Base-by-base conservation (phyloP, 2,329 filamentous ascomycete genomes). In the Alternaria brassicae region DNA sequence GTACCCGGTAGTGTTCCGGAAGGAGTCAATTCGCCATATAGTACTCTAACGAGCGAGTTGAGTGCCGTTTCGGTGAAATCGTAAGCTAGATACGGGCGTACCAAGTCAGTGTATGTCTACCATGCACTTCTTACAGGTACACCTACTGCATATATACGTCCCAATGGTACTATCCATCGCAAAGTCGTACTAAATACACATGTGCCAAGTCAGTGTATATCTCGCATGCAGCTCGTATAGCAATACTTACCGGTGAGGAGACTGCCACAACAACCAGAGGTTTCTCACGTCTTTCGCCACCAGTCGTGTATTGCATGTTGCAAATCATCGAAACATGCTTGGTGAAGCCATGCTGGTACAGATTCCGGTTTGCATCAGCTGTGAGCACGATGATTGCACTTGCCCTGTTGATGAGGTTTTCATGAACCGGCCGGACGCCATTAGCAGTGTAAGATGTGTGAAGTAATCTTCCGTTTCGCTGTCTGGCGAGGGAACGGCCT, bases 321-420 rank as follows among this genome's bases (percentile, higher is more conserved):
- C 93, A 97, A 79, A 97, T 94, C 90, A 96, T 95, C 12, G 93
- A 90, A 8, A 97, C 91, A 67, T 98, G 94, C 75, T 97, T 98
- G 2, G 94, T 94, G 74, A 98, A 98, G 0, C 93, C 93, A 50
- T 92, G 88, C 76, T 98, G 94, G 73, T 97, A 98, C 13, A 96
- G 81, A 72, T 98, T 97, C 39, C 93, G 86, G 73, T 97, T 97
- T 1, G 93, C 93, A 79, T 98, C 94, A 9, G 94, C 94, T 0
- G 94, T 97, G 30, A 97, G 86, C 50, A 97, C 89, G 62, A 98
- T 90, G 63, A 97, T 92, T 4, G 91, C 92, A 51, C 90, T 92
- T 10, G 93, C 93, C 68, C 93, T 85, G 66, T 93, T 91, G 74
- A 97, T 96, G 17, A 97, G 83, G 63, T 94, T 95, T 72, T 98